Evolutionary conservation across 805 yeast genomes (phyloP).

Genomic region (Pichia occidentalis): DNA sequence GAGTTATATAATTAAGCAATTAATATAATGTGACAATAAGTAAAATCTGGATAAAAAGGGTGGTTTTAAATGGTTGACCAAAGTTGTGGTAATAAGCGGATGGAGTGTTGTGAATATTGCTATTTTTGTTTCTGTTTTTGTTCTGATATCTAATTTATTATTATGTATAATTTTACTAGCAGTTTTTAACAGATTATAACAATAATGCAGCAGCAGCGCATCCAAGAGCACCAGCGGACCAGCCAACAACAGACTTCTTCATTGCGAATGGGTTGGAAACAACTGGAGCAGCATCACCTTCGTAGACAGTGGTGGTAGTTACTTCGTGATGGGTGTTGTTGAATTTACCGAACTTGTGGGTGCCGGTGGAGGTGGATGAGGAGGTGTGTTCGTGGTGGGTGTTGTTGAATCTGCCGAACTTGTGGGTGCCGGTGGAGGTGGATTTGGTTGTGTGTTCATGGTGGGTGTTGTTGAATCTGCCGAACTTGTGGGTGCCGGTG

Average conservation of each 20-base stretch:
- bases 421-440: slow-evolving; percentile 42
- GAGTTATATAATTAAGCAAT: too few relatives aligned
- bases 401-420: slow-evolving; percentile 49
- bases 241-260: slow-evolving; percentile 21
- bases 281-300: slow-evolving; percentile 18
- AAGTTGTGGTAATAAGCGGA: too few relatives aligned
- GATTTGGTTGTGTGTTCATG: slow-evolving; percentile 27
- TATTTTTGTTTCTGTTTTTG: too few relatives aligned
- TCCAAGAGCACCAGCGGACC: slow-evolving; percentile 18
- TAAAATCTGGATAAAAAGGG: too few relatives aligned
- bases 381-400: slow-evolving; percentile 36
- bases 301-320: slow-evolving; percentile 31
- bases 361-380: slow-evolving; percentile 37
- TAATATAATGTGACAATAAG: too few relatives aligned
- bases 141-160: too few relatives aligned
- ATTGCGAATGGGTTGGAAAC: slow-evolving; percentile 15
- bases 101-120: too few relatives aligned
- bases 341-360: slow-evolving; percentile 51
- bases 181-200: slow-evolving; percentile 10
- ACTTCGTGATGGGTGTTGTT: slow-evolving; percentile 37
- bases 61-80: too few relatives aligned
- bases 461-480: slow-evolving; percentile 45
- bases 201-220: slow-evolving; percentile 19
- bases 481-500: slow-evolving; percentile 38
- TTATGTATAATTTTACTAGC: neutral